Base-by-base conservation (phyloP, 306 rosid species). In the Quercus engelmannii region DNA sequence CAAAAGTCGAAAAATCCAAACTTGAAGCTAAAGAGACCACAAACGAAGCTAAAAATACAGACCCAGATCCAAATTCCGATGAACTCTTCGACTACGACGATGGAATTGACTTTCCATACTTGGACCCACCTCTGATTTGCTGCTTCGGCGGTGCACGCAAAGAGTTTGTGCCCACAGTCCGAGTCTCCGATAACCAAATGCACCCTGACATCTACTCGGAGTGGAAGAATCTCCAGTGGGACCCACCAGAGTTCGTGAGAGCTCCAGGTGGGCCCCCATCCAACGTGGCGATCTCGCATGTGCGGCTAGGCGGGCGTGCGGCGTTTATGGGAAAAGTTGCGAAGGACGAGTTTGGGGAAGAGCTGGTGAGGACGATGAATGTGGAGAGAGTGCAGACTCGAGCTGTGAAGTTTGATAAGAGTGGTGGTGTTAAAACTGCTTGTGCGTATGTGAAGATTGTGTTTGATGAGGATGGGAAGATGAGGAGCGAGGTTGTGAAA, bases 141-240 rank as follows among this genome's bases (percentile, higher is more conserved):
- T 95, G 96, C 83, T 93, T 95, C 83, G 98, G 99, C 54, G 94
- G 98, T 2, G 87, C 78, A 19, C 93, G 74, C 89, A 91, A 87
- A 75, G 98, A 95, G 76, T 91, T 95, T 28, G 70, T 95, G 33
- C 96, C 99, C 4, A 80, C 97, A 55, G 94, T 95, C 38, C 86
- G 99, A 74, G 98, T 93, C 62, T 90, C 82, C 73, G 84, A 86
- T 25, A 84, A 88, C 58, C 98, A 89, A 5, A 90, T 95, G 99
- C 76, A 95, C 89, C 90, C 85, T 4, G 98, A 93, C 61, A 90
- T 84, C 0, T 95, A 95, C 85, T 88, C 97, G 2, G 87, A 90
- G 76, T 95, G 99, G 99, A 95, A 95, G 76, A 95, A 91, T 98
- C 87, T 93, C 19, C 99, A 95, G 79, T 95, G 99, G 99, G 92